Evolutionary conservation across 305 asterid species (phyloP), one percentile per base, ranked within the genome.

Genomic region (Fraxinus baroniana): DNA sequence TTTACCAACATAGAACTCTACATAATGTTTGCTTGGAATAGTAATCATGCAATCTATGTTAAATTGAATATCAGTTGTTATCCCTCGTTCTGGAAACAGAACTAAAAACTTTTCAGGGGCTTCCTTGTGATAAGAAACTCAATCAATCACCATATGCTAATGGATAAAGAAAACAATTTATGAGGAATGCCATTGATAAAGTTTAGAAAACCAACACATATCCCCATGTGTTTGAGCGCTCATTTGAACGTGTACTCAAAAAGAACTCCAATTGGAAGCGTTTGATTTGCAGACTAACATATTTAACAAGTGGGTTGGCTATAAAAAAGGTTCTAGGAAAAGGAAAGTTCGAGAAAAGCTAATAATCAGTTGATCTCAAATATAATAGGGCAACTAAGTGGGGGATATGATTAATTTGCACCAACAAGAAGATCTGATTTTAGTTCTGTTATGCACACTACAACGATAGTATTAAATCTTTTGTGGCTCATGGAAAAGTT

Each of bases 321-420:
- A 22, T 24, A 82, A 17, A 35, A 39, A 10, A 22, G 24, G 72
- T 71, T 33, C 70, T 71, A 20, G 28, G 8, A 74, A 39, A 74
- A 75, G 77, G 66, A 75, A 68, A 81, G 20, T 36, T 18, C 46
- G 10, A 37, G 33, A 73, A 79, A 73, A 62, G 44, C 41, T 55
- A 71, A 80, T 74, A 0, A 73, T 35, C 80, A 24, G 15, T 20
- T 37, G 32, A 70, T 33, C 78, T n/a, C 79, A 60, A 46, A 83
- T 44, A 12, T 26, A 44, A 44, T 12, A 44, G 15, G 72, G 39
- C 20, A 81, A 80, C 6, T 3, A 9, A 64, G 33, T 8, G 28
- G 32, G 33, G 33, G 32, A 64, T 81, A 68, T 71, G 76, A 78
- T 79, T 66, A 46, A 71, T 49, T 41, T 82, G 9, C 44, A 78